Base-by-base conservation (phyloP, 2,329 filamentous ascomycete genomes). In the Didymella pinodella region DNA sequence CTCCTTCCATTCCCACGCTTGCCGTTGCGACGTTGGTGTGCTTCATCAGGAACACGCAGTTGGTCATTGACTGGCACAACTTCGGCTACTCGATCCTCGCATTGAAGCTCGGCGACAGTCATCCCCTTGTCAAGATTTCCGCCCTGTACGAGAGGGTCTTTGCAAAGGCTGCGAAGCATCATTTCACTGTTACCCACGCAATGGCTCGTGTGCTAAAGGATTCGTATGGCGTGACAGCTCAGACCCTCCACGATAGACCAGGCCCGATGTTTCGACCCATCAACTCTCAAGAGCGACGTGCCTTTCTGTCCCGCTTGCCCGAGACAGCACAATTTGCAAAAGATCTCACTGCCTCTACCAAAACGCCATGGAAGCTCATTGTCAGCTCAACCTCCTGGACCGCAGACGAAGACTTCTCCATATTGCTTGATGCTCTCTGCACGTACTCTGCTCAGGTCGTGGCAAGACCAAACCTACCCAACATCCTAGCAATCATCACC, bases 311-410 rank as follows among this genome's bases (percentile, higher is more conserved):
- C 8, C 81, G 82, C 2, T 80, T 96, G 7, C 82, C 88, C 1
- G 87, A 90, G 67, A 90, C 91, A 0, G 79, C 81, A 11, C 77
- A 83, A 10, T 79, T 89, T 48, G 87, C 86, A 0, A 74, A 84
- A 7, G 81, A 85, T 50, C 85, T 94, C 31, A 65, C 63, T 2
- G 54, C 65, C 1, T 53, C 61, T 1, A 72, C 86, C 22, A 78
- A 82, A 16, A 85, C 86, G 5, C 80, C 80, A 8, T 85, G 86
- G 53, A 87, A 85, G 29, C 83, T 99, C 2, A 79, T 99, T 7
- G 91, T 98, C 36, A 96, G 92, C 79, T 95, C 93, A 57, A 99
- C 95, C 0, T 97, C 93, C 11, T 99, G 95, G 95, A 99, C 95
- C 0, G 87, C 93, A 0, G 95, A 99, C 71, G 95, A 99, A 76